Evolutionary conservation across 2,329 filamentous ascomycete genomes (phyloP), one percentile per base, ranked within the genome.

Genomic region (Fusarium papillatum): DNA sequence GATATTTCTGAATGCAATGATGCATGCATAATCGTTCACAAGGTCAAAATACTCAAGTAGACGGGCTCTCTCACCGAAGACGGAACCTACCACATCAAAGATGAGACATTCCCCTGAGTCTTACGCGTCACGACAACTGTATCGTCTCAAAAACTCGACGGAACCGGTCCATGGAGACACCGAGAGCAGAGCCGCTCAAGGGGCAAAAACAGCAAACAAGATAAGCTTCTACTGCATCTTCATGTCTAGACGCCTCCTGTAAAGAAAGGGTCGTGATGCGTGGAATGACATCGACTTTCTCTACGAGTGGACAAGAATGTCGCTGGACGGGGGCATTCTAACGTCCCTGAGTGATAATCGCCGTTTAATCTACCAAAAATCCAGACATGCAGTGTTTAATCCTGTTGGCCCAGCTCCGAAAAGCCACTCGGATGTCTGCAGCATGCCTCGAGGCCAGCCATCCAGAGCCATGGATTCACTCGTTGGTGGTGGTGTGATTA

Each of bases 91-190:
- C 19, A 38, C 38, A 17, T 24, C 13, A 4, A 16, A 2, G 31
- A 9, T 62, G 70, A 75, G 31, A 68, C 70, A 2, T 38, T 3
- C 19, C 24, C 46, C 50, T 26, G 43, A 24, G 34, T 29, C 43
- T 53, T 62, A 64, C 64, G 41, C 55, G 46, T 55, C 26, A 43
- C 7, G 26, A 8, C 9, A 8, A n/a, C 11, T 38, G 24, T n/a
- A 19, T 31, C 50, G 2, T 24, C 34, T 14, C 19, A 64, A 53
- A 53, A 22, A 14, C 46, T 26, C 16, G 46, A 57, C 48, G 48
- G 24, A 55, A 57, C 34, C 63, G 36, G 46, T 29, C 62, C 9
- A 34, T 19, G 24, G 4, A 36, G 41, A 50, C 16, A 16, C n/a
- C 61, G 31, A 53, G 62, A 41, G 29, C 36, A 39, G 43, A 29